Base-by-base conservation (phyloP, 2,329 filamentous ascomycete species). In the Didymella exigua region DNA sequence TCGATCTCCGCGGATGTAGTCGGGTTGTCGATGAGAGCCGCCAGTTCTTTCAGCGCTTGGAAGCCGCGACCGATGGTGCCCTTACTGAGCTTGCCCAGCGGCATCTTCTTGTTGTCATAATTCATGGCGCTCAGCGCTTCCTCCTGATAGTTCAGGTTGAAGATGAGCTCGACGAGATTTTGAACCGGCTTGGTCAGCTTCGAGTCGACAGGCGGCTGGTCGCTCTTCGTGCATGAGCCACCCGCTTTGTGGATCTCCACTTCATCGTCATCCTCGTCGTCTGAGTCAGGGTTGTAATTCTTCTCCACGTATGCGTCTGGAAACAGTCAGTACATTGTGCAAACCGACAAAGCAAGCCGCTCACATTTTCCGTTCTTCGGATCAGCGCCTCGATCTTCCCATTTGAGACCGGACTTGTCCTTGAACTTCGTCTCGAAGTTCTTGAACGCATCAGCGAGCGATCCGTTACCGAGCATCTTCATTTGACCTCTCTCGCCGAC, bases 51-150 rank as follows among this genome's bases (percentile, higher is more conserved):
- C 48, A 96, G 80, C 6, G 86, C 81, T 66, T 91, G 84, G 70
- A 90, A 96, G 7, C 91, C 92, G 13, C 83, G 82, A 24, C 81
- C 83, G 61, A 96, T 88, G 18, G 90, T 95, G 11, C 82, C 77
- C 67, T 93, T 91, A 79, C 89, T 91, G 21, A 96, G 82, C 70
- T 95, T 96, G 4, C 91, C 92, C 1, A 96, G 79, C 0, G 91
- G 91, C 34, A 96, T 78, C 73, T 96, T 96, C 60, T 88, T 81
- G 9, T 83, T 80, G 62, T 91, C 87, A 63, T 91, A 91, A 61
- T 89, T 89, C 61, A 91, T 78, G 1, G 83, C 79, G 1, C 75
- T 71, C 86, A 91, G 89, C 30, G 85, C 84, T 8, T 82, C 81
- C 19, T 84, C 79, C 73, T 96, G 91, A 69, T 88, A 87, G 19